Evolutionary conservation across 1,284 basidiomycete genomes (phyloP).

Genomic region (Caloboletus firmus): DNA sequence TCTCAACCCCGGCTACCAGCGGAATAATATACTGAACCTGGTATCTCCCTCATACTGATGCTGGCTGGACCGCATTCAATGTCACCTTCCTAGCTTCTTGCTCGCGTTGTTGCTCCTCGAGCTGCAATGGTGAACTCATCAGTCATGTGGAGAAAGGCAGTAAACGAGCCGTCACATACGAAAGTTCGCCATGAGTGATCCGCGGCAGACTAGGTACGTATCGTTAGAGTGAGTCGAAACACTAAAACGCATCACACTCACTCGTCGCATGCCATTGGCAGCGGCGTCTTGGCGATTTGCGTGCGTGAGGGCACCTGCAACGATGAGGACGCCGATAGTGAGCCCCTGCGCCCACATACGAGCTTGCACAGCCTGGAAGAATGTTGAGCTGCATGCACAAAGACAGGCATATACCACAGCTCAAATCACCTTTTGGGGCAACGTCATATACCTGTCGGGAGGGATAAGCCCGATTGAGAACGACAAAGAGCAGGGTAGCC

Average conservation of each 20-base stretch:
- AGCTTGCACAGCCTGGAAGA: slow-evolving; percentile 79
- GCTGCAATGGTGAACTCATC: slow-evolving; percentile 11
- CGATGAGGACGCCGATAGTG: slow-evolving; percentile 76
- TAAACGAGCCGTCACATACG: slow-evolving; percentile 16
- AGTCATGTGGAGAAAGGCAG: neutral
- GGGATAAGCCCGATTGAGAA: neutral
- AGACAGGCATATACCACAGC: neutral
- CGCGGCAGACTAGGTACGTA: slow-evolving; percentile 5
- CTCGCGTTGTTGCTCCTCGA: slow-evolving; percentile 33
- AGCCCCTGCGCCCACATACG: slow-evolving; percentile 90
- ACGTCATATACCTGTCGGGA: slow-evolving; percentile 45
- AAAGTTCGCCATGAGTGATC: slow-evolving; percentile 33
- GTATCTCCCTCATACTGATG: neutral
- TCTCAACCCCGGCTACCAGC: neutral
- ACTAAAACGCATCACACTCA: slow-evolving; percentile 9
- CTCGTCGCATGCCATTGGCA: slow-evolving; percentile 20
- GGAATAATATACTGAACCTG: neutral
- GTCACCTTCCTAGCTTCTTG: slow-evolving; percentile 21
- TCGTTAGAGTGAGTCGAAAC: slow-evolving; percentile 1
- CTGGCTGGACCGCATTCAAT: slow-evolving; percentile 8
- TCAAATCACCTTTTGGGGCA: slow-evolving; percentile 53
- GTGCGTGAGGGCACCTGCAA: slow-evolving; percentile 68
- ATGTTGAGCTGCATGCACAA: slow-evolving; percentile 43
- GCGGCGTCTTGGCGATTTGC: slow-evolving; percentile 39
- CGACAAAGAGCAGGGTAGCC: neutral